Evolutionary conservation across 2,329 filamentous ascomycete genomes (phyloP).

Genomic region (Pseudonectria foliicola): DNA sequence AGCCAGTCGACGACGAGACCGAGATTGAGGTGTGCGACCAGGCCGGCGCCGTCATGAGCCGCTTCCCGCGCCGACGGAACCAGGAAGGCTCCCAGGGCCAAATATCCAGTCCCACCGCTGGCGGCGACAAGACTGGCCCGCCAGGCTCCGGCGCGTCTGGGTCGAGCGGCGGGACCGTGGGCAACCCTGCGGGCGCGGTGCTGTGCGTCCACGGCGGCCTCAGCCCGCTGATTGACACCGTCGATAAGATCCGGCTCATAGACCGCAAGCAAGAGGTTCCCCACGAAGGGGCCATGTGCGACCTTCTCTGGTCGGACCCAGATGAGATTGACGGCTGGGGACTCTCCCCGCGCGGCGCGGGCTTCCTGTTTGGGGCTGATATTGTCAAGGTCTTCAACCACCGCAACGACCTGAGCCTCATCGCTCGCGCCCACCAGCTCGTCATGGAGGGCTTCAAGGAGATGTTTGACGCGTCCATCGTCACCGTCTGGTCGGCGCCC

Average conservation of each 20-base stretch:
- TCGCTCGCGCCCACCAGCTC: slow-evolving; percentile 90
- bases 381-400: slow-evolving; percentile 97
- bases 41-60: slow-evolving; percentile 69
- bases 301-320: slow-evolving; percentile 94
- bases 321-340: slow-evolving; percentile 98
- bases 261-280: slow-evolving; percentile 98
- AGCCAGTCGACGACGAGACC: slow-evolving; percentile 60
- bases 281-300: slow-evolving; percentile 98
- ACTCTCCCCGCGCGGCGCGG: slow-evolving; percentile 84
- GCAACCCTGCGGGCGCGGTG: slow-evolving; percentile 72
- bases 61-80: slow-evolving; percentile 50
- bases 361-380: slow-evolving; percentile 90
- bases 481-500: slow-evolving; percentile 97
- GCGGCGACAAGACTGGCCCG: slow-evolving; percentile 49
- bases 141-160: slow-evolving; percentile 75
- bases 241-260: slow-evolving; percentile 91
- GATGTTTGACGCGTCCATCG: slow-evolving; percentile 94
- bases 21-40: slow-evolving; percentile 93
- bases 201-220: slow-evolving; percentile 94
- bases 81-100: slow-evolving; percentile 19
- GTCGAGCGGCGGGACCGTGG: slow-evolving; percentile 54
- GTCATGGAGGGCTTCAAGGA: slow-evolving; percentile 99
- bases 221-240: slow-evolving; percentile 81
- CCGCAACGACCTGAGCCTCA: slow-evolving; percentile 82
- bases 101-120: slow-evolving; percentile 20